Conservation (phyloP, 768 basidiomycete genomes). For the Hericium rajendrae region DNA sequence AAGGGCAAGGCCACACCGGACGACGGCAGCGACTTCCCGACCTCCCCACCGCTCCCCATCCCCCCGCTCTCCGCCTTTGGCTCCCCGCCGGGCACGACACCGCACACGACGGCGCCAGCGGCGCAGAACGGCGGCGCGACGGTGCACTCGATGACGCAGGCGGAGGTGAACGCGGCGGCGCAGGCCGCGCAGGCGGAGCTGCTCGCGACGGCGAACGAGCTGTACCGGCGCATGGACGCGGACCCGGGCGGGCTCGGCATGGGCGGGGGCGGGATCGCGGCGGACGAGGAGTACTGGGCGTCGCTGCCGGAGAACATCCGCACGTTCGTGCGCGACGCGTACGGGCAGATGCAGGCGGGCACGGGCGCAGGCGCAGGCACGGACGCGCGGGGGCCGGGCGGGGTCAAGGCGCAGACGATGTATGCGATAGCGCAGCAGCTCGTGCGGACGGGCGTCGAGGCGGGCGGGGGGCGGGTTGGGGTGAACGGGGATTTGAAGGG, state of each 20-base stretch:
- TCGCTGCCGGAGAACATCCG: constrained; percentile 58
- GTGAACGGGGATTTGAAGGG: constrained; percentile 20
- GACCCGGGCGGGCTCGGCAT: constrained; percentile 25
- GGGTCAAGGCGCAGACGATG: constrained; percentile 49
- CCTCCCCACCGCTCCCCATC: background rate
- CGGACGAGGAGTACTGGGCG: constrained; percentile 63
- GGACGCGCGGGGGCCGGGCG: constrained; percentile 20
- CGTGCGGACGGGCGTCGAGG: constrained; percentile 33
- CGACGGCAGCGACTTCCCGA: background rate
- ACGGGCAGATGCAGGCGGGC: constrained; percentile 17
- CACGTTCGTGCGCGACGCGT: constrained; percentile 47
- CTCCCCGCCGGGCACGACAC: too few relatives aligned
- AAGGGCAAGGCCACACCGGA: constrained; percentile 9
- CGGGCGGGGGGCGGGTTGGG: constrained; percentile 13
- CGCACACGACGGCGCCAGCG: constrained; percentile 3
- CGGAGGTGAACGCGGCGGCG: constrained; percentile 4
- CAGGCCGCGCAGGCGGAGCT: constrained; percentile 28
- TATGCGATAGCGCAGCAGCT: constrained; percentile 63
- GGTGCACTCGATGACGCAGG: background rate
- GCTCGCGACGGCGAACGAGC: constrained; percentile 38
- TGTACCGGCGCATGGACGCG: constrained; percentile 36
- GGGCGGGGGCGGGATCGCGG: constrained; percentile 17
- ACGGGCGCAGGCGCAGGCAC: constrained; percentile 6
- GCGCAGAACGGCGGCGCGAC: background rate
- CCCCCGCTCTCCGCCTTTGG: background rate